These are phyloP conservation scores for Boletus reticuloceps DNA, from an alignment of 768 basidiomycete genomes.

Conservation along the genomic window DNA sequence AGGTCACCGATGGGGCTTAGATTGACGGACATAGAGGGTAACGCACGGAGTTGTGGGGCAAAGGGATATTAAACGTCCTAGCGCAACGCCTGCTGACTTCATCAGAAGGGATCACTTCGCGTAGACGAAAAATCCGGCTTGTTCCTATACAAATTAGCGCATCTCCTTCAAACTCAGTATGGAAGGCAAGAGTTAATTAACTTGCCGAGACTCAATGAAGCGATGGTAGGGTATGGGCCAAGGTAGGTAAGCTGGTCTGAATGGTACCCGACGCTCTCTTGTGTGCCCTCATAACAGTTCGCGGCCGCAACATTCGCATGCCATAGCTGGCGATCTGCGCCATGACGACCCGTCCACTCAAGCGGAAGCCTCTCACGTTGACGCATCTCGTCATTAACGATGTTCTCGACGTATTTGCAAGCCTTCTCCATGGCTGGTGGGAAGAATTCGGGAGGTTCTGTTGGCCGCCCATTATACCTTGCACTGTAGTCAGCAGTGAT, in stretches of 20 bases:
- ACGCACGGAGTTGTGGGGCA: conserved; percentile 76
- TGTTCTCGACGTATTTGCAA: conserved; percentile 61
- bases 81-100: conserved; percentile 56
- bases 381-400: conserved; percentile 70
- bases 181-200: not conserved
- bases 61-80: conserved; percentile 73
- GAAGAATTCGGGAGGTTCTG: conserved; percentile 55
- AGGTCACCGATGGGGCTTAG: not conserved
- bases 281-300: conserved; percentile 80
- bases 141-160: conserved; percentile 46
- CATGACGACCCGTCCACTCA: conserved; percentile 56
- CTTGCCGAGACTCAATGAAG: conserved; percentile 76
- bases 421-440: conserved; percentile 76
- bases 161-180: not conserved
- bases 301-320: conserved; percentile 83
- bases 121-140: conserved; percentile 64
- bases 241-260: conserved; percentile 80
- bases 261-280: conserved; percentile 80
- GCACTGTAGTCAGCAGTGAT: conserved; percentile 6
- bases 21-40: conserved; percentile 1
- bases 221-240: conserved; percentile 83
- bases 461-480: conserved; percentile 79
- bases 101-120: conserved; percentile 71
- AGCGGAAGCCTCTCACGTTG: conserved; percentile 58
- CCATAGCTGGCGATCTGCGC: conserved; percentile 44